A percentile compares a stretch with the other conserved stretches of the same genome.
These are phyloP conservation scores for Ceratocystis albifundus DNA, from an alignment of 2,329 filamentous ascomycete genomes.

Conservation along the genomic window DNA sequence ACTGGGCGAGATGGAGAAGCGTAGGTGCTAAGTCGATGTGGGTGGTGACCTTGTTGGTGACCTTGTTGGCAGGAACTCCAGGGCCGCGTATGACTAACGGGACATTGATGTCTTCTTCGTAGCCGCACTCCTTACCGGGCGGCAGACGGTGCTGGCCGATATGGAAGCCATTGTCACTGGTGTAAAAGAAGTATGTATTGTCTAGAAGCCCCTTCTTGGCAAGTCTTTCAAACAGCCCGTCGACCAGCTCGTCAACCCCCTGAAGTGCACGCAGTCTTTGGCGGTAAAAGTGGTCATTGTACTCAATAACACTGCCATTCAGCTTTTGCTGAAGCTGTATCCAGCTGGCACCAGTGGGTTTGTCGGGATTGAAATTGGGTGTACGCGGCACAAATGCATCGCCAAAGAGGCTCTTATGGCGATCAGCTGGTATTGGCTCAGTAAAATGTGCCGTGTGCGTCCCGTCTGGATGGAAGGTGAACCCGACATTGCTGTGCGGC, in stretches of 20 bases:
- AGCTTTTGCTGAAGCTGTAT: slow-evolving; percentile 32
- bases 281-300: slow-evolving; percentile 34
- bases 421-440: slow-evolving; percentile 34
- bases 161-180: slow-evolving; percentile 43
- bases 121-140: slow-evolving; percentile 42
- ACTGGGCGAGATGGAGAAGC: slow-evolving; percentile 34
- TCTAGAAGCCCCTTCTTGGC: slow-evolving; percentile 30
- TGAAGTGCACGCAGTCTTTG: slow-evolving; percentile 35
- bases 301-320: slow-evolving; percentile 29
- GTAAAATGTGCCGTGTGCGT: slow-evolving; percentile 27
- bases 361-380: slow-evolving; percentile 51
- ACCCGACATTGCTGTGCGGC: slow-evolving; percentile 28
- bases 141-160: slow-evolving; percentile 42
- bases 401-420: slow-evolving; percentile 50
- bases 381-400: slow-evolving; percentile 50
- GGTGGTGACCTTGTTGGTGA: slow-evolving; percentile 34
- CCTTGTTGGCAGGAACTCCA: slow-evolving; percentile 32
- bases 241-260: slow-evolving; percentile 38
- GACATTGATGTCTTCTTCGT: slow-evolving; percentile 42
- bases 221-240: slow-evolving; percentile 31
- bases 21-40: slow-evolving; percentile 47
- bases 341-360: slow-evolving; percentile 36
- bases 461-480: slow-evolving; percentile 25
- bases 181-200: slow-evolving; percentile 43
- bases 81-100: slow-evolving; percentile 42